Evolutionary conservation across 345 rosid genomes (phyloP).

Genomic region (Diplotaxis tenuifolia): DNA sequence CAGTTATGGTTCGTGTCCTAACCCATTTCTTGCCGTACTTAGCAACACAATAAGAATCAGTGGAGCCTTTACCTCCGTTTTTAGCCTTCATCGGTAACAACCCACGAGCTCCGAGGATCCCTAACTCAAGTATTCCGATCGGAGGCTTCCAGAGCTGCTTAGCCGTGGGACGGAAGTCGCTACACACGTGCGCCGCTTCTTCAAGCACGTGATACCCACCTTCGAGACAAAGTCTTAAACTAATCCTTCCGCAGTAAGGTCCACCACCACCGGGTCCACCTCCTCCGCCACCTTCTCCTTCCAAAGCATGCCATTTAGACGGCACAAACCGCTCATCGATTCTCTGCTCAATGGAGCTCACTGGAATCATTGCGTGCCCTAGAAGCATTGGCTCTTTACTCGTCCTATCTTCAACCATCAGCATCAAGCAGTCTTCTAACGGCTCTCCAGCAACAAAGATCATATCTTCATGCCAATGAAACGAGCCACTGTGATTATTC

Average conservation of each 20-base stretch:
- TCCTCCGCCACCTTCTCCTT: slow-evolving; percentile 36
- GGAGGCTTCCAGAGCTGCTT: slow-evolving; percentile 98
- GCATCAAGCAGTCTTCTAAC: slow-evolving; percentile 65
- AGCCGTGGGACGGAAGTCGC: slow-evolving; percentile 94
- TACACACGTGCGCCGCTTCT: slow-evolving; percentile 97
- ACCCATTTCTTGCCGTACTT: slow-evolving; percentile 99
- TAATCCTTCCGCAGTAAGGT: slow-evolving; percentile 65
- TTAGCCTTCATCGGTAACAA: slow-evolving; percentile 84
- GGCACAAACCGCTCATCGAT: slow-evolving; percentile 75
- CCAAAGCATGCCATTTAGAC: slow-evolving; percentile 67
- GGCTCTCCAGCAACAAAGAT: slow-evolving; percentile 92
- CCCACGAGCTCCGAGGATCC: slow-evolving; percentile 90
- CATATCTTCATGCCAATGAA: slow-evolving; percentile 91
- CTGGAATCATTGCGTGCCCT: slow-evolving; percentile 62
- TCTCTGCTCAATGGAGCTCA: slow-evolving; percentile 73
- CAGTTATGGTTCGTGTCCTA: slow-evolving; percentile 78
- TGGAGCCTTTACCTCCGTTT: slow-evolving; percentile 73
- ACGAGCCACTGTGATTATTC: slow-evolving; percentile 63
- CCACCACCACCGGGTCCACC: slow-evolving; percentile 21
- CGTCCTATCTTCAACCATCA: slow-evolving; percentile 79
- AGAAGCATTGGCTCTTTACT: slow-evolving; percentile 50
- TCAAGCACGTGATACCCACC: slow-evolving; percentile 99
- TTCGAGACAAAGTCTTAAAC: slow-evolving; percentile 75
- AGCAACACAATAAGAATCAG: slow-evolving; percentile 91
- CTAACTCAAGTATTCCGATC: slow-evolving; percentile 79